Base-by-base conservation (phyloP, 352 stramenopile species). In the Ochromonadaceae sp. region DNA sequence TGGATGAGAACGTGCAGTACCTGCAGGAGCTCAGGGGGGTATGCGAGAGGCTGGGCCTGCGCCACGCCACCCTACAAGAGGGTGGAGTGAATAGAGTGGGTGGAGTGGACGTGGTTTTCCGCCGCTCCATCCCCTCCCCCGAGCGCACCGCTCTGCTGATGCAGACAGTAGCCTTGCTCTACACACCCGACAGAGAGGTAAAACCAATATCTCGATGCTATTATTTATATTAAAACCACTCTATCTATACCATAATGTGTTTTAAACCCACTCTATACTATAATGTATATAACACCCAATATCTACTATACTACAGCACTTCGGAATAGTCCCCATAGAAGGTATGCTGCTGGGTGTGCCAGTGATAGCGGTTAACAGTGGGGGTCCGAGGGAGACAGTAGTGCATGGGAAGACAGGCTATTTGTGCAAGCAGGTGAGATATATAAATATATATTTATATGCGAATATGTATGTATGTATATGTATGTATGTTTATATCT, bases 1-100 rank as follows among this genome's bases (percentile, higher is more conserved):
- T 96, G 70, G 53, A 69, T 0, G 92, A 98, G 76, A 98, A 98
- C 77, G 82, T 91, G 0, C 86, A 95, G 59, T 84, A 97, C 72
- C 75, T 98, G 1, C 66, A 91, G 66, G 52, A 78, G 28, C 71
- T 93, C 14, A 12, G 17, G 14, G 43, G 5, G 14, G 10, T 17
- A 34, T 50, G 43, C 32, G 17, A 15, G 17, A 5, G 32, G 32
- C 22, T 34, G 5, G 42, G 86, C 76, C 10, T 5, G 17, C 28
- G 32, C 17, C 5, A 17, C 32, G 5, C 10, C 5, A 5, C 28
- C 5, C 28, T 12, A 50, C 17, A 22, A 50, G 32, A 50, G 43
- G 43, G 32, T 50, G 5, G 43, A 12, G 34, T 58, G 26, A 76
- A 80, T 38, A 62, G 75, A 35, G 56, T 39, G 2, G 67, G 87